Conservation (phyloP, 2,329 filamentous ascomycete genomes). For the Hawksworthiomyces lignivorus region DNA sequence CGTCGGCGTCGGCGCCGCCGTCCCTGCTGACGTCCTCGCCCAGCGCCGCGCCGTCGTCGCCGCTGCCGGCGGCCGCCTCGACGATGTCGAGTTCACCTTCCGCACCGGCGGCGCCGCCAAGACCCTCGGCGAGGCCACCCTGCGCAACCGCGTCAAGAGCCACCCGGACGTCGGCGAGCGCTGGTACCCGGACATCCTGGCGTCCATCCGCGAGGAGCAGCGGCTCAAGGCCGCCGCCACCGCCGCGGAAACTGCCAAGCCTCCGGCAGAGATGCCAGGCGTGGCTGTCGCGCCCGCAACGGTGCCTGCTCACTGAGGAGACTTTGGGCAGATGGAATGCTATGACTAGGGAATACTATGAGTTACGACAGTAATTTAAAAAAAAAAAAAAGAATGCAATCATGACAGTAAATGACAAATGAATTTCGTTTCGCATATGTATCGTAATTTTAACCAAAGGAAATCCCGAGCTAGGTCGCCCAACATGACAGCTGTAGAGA, state of each 20-base stretch:
- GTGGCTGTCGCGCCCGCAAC: too few species aligned
- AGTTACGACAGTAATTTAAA: neutral
- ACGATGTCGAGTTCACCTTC: slow-evolving; percentile 85
- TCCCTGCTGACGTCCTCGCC: slow-evolving; percentile 55
- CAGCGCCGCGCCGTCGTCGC: slow-evolving; percentile 51
- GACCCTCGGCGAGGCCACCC: slow-evolving; percentile 71
- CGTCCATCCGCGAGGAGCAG: slow-evolving; percentile 52
- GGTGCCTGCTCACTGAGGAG: slow-evolving; percentile 31
- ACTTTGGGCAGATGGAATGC: neutral
- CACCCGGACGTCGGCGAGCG: slow-evolving; percentile 80
- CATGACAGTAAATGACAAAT: too few species aligned
- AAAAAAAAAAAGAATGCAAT: too few species aligned
- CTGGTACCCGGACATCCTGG: slow-evolving; percentile 63
- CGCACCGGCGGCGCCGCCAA: slow-evolving; percentile 57
- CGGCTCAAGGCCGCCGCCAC: slow-evolving; percentile 19
- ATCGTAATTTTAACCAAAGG: too few species aligned
- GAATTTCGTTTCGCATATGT: too few species aligned
- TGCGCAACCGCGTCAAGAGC: slow-evolving; percentile 78
- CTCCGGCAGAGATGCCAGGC: slow-evolving; percentile 15
- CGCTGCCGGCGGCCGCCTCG: slow-evolving; percentile 46
- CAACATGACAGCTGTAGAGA: too few species aligned
- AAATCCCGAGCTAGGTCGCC: too few species aligned
- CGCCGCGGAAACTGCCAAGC: slow-evolving; percentile 7
- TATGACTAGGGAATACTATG: neutral
- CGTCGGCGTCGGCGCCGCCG: slow-evolving; percentile 41